Conservation (phyloP, 1,284 basidiomycete genomes). For the Naganishia liquefaciens region DNA sequence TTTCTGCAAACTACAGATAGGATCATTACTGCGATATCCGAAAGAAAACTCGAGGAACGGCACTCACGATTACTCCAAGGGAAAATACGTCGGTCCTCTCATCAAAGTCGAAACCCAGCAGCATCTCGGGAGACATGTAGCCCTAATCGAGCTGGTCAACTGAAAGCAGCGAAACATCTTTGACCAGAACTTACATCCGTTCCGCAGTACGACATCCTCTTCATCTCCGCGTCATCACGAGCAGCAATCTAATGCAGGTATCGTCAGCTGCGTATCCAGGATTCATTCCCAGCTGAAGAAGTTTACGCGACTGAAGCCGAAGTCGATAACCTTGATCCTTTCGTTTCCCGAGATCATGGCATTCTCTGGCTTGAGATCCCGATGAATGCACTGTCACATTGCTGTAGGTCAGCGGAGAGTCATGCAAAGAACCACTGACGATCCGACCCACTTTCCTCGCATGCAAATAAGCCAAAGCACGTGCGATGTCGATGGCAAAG, state of each 20-base stretch:
- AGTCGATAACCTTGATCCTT: slow-evolving; percentile 93
- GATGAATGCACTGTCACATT: slow-evolving; percentile 57
- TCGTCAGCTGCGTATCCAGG: neutral
- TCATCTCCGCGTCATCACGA: slow-evolving; percentile 83
- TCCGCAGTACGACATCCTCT: slow-evolving; percentile 91
- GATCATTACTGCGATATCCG: neutral
- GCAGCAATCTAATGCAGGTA: slow-evolving; percentile 71
- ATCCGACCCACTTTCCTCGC: slow-evolving; percentile 65
- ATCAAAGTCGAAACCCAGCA: slow-evolving; percentile 86
- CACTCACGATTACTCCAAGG: slow-evolving; percentile 74
- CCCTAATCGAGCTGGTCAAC: slow-evolving; percentile 37
- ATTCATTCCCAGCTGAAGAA: neutral
- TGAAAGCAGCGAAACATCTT: neutral
- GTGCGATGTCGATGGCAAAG: slow-evolving; percentile 89
- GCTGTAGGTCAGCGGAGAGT: neutral
- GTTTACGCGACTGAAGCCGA: slow-evolving; percentile 66
- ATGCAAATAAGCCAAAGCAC: slow-evolving; percentile 94
- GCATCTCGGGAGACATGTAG: slow-evolving; percentile 75
- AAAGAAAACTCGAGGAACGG: neutral
- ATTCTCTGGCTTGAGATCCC: slow-evolving; percentile 95
- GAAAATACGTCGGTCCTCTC: slow-evolving; percentile 93
- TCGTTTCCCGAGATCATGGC: slow-evolving; percentile 90
- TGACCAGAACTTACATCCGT: slow-evolving; percentile 71
- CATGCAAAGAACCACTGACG: slow-evolving; percentile 4
- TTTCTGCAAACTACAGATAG: slow-evolving; percentile 70